Evolutionary conservation across 2,329 filamentous ascomycete species (phyloP).

Genomic region (Fonsecaea monophora): DNA sequence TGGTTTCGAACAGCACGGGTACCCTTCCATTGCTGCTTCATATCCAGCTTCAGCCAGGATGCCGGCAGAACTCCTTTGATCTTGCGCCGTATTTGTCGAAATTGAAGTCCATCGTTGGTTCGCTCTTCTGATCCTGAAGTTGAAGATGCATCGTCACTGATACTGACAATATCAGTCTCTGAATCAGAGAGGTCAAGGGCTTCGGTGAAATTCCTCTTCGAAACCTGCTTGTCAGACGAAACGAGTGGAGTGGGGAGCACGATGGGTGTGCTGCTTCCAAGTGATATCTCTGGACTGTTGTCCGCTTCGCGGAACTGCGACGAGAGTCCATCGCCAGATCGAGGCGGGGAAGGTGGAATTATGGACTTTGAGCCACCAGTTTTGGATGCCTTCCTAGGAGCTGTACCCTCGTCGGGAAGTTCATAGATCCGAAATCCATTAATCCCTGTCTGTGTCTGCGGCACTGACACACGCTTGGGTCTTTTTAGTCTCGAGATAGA

Average conservation of each 20-base stretch:
- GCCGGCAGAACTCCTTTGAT: slow-evolving; percentile 59
- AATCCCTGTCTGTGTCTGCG: background rate
- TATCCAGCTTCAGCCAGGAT: slow-evolving; percentile 46
- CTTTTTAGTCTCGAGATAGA: slow-evolving; percentile 2
- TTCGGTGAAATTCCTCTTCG: slow-evolving; percentile 37
- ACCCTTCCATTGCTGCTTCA: slow-evolving; percentile 27
- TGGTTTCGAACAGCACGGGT: slow-evolving; percentile 15
- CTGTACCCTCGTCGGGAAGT: slow-evolving; percentile 25
- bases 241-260: slow-evolving; percentile 35
- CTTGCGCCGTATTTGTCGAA: slow-evolving; percentile 46
- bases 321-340: slow-evolving; percentile 46
- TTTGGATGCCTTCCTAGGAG: background rate
- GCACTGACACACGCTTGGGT: background rate
- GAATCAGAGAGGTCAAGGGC: slow-evolving; percentile 36
- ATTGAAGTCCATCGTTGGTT: slow-evolving; percentile 39
- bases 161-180: slow-evolving; percentile 30
- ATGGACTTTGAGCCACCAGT: slow-evolving; percentile 22
- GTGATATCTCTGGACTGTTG: background rate
- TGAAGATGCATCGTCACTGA: slow-evolving; percentile 16
- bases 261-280: slow-evolving; percentile 20
- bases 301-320: slow-evolving; percentile 16
- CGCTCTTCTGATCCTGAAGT: slow-evolving; percentile 26
- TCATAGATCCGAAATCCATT: slow-evolving; percentile 31
- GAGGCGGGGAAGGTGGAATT: slow-evolving; percentile 50
- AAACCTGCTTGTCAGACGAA: slow-evolving; percentile 31